These are phyloP conservation scores for Crithidia thermophila DNA, from an alignment of 208 protist species.

Conservation along the genomic window DNA sequence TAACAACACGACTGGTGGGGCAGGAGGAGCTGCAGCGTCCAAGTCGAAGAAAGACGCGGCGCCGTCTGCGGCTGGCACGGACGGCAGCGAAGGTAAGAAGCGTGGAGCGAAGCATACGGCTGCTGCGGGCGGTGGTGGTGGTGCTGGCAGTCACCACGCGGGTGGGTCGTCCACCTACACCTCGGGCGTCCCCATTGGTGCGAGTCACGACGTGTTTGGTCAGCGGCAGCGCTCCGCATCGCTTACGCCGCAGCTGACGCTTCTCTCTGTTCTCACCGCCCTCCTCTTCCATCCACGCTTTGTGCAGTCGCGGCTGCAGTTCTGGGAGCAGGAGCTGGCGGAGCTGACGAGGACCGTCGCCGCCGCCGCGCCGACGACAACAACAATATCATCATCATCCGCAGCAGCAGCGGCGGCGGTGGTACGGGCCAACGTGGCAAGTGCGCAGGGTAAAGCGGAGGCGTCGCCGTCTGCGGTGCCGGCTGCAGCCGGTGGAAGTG, in stretches of 20 bases:
- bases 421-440: no score
- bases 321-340: conserved; percentile 26
- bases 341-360: conserved; percentile 7
- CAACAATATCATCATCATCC: no score
- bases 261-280: conserved; percentile 22
- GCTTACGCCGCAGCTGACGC: conserved; percentile 14
- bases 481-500: no score
- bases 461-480: no score
- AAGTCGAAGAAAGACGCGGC: background rate
- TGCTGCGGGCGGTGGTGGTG: no score
- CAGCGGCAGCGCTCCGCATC: background rate
- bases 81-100: background rate
- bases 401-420: no score
- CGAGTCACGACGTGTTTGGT: background rate
- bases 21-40: background rate
- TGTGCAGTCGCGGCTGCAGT: conserved; percentile 17
- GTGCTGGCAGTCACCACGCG: no score
- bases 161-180: no score
- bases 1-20: no score
- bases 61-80: background rate
- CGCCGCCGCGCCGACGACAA: background rate
- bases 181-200: background rate
- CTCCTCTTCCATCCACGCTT: conserved; percentile 33
- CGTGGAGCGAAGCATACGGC: background rate
- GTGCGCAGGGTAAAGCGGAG: no score